phyloP scores from a whole-genome alignment of 1,139 yeast species.

The Candida sp. region DNA sequence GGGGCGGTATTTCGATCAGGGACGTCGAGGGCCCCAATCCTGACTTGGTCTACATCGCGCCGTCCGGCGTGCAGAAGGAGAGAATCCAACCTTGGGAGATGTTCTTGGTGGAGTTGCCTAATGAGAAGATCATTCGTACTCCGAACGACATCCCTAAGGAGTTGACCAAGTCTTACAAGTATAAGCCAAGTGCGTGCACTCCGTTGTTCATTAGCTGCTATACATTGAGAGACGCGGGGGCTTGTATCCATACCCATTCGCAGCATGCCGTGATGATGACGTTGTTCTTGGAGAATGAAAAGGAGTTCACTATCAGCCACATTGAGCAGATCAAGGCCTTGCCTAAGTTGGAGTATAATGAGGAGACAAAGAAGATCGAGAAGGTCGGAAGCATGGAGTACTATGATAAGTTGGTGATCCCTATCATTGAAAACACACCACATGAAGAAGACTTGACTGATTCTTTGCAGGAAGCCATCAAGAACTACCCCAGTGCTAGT shows the following conservation, averaged over 20 bases:
- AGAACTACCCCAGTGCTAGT: constrained; percentile 71
- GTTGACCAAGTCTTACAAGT: constrained; percentile 46
- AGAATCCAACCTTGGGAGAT: constrained; percentile 81
- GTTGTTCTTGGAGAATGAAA: constrained; percentile 60
- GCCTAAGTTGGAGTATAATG: constrained; percentile 51
- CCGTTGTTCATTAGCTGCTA: constrained; percentile 86
- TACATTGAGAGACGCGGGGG: constrained; percentile 77
- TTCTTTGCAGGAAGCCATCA: constrained; percentile 64
- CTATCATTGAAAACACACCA: constrained; percentile 90
- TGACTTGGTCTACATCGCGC: constrained; percentile 75
- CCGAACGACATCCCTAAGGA: constrained; percentile 55
- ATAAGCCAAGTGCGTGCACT: constrained; percentile 92
- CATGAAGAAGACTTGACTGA: constrained; percentile 87
- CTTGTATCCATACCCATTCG: constrained; percentile 96
- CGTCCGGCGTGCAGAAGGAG: constrained; percentile 96
- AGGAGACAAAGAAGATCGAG: constrained; percentile 48
- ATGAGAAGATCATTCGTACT: constrained; percentile 57
- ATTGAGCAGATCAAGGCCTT: constrained; percentile 95
- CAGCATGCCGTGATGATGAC: constrained; percentile 87
- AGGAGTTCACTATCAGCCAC: constrained; percentile 73
- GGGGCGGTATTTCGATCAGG: constrained; percentile 90
- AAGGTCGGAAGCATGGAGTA: constrained; percentile 71
- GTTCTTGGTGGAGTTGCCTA: constrained; percentile 70
- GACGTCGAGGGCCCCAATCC: constrained; percentile 50
- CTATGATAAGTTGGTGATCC: constrained; percentile 78